Evolutionary conservation across 768 basidiomycete species (phyloP), one percentile per base, ranked within the genome.

Genomic region (Pleurotus sapidus): DNA sequence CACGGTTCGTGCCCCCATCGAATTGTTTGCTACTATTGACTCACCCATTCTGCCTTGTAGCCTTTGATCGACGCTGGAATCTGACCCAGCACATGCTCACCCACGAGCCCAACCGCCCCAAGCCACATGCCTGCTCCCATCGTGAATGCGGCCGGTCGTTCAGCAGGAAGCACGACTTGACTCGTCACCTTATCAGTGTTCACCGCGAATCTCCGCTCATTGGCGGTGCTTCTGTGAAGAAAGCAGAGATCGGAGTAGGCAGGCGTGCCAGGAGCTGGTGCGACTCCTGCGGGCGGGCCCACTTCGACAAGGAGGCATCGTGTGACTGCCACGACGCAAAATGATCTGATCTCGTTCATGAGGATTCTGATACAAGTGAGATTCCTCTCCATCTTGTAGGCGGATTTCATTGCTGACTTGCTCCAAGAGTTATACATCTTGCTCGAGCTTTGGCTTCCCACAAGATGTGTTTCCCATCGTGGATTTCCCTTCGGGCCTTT

Each of bases 51-150:
- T 51, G 56, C 42, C 60, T 56, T 59, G 18, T 58, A 90, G 95
- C 90, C 1, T 98, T 98, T 64, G 95, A 93, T 11, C 80, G 95
- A 24, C 93, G 93, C 2, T 97, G 91, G 72, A 98, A 98, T 66
- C 74, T 98, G 58, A 98, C 97, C 77, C 95, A 94, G 0, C 95
- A 97, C 70, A 87, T 91, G 82, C 89, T 89, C 20, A 98, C 95
- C 3, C 95, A 98, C 72, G 93, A 96, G 68, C 95, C 95, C 23
- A 87, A 92, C 70, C 82, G 95, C 59, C 75, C 88, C 49, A 98
- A 96, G 75, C 93, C 93, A 3, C 89, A 93, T 68, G 82, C 87
- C 46, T 98, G 95, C 71, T 89, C 88, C 42, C 91, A 96, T 72
- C 77, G 82, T 43, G 82, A 85, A 2, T 98, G 95, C 61, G 89